These are phyloP conservation scores for Entomortierella beljakovae DNA, from an alignment of 192 early-diverging fungal species.

Conservation along the genomic window DNA sequence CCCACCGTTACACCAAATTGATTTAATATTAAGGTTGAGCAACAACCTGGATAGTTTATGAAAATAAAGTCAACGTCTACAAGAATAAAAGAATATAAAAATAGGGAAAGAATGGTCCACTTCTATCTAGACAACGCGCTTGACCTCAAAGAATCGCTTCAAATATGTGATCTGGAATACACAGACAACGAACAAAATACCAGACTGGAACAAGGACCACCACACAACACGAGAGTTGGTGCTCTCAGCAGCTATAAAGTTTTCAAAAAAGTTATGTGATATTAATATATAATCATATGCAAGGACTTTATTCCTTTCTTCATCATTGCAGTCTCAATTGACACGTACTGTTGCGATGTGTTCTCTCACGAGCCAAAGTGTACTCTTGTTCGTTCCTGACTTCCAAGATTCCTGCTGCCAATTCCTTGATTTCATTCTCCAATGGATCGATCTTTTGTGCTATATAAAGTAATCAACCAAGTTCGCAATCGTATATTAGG, in stretches of 20 bases:
- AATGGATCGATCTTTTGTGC: slow-evolving; percentile 67
- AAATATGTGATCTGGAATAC: slow-evolving; percentile 82
- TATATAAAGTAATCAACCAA: slow-evolving; percentile 9
- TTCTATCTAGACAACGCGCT: slow-evolving; percentile 65
- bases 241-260: slow-evolving; percentile 83
- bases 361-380: slow-evolving; percentile 69
- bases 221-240: slow-evolving; percentile 84
- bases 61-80: too few species aligned
- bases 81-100: too few species aligned
- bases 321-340: too few species aligned
- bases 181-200: slow-evolving; percentile 71
- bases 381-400: slow-evolving; percentile 81
- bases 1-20: too few species aligned
- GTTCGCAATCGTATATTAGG: slow-evolving; percentile 11
- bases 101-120: neutral
- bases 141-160: slow-evolving; percentile 79
- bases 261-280: too few species aligned
- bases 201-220: slow-evolving; percentile 79
- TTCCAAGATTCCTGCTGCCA: slow-evolving; percentile 69
- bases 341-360: slow-evolving; percentile 76
- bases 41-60: too few species aligned
- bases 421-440: slow-evolving; percentile 70
- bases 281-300: too few species aligned
- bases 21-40: too few species aligned
- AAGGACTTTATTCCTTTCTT: too few species aligned